Base-by-base conservation (phyloP, 73 alveolate species). In the Breviolum minutum region DNA sequence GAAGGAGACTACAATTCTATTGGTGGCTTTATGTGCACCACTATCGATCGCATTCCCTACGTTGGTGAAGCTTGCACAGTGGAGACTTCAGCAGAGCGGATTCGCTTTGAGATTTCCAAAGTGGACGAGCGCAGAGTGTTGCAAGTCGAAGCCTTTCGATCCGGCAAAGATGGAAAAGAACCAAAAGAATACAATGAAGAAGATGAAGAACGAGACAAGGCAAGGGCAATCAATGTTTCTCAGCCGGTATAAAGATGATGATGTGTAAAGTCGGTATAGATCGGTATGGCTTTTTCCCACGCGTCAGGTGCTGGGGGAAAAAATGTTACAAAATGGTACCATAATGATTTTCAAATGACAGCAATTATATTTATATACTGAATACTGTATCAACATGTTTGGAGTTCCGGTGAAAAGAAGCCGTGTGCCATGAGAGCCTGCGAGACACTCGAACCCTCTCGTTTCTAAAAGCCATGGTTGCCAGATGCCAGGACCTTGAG, bases 1-100 rank as follows among this genome's bases (percentile, higher is more conserved):
- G 97, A 91, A 66, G 97, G 97, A 6, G 97, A 91, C 80, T 91
- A 91, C 97, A 91, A 91, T 48, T 91, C 97, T 60, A 91, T 91
- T 30, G 97, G 97, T 11, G 97, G 97, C 81, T 91, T 73, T 19
- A 91, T 91, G 97, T 91, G 97, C 48, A 71, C 68, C 74, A 60
- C 89, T 66, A 91, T 91, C 68, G 97, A 91, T 60, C 87, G 97
- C 11, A 91, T 91, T 22, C 97, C 97, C n/a, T 64, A 73, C 19
- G 76, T 91, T 24, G 97, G 97, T 48, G 97, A 91, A 74, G 90
- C 89, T 7, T 82, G 64, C 29, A 74, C 79, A 32, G 87, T 91
- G n/a, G 97, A 73, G 97, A 91, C 97, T 0, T 87, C 97, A 0
- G 62, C 97, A 20, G 97, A 71, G 8, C 68, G 68, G 27, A 74